Base-by-base conservation (phyloP, 2,329 filamentous ascomycete species). In the Nothophoma quercina region DNA sequence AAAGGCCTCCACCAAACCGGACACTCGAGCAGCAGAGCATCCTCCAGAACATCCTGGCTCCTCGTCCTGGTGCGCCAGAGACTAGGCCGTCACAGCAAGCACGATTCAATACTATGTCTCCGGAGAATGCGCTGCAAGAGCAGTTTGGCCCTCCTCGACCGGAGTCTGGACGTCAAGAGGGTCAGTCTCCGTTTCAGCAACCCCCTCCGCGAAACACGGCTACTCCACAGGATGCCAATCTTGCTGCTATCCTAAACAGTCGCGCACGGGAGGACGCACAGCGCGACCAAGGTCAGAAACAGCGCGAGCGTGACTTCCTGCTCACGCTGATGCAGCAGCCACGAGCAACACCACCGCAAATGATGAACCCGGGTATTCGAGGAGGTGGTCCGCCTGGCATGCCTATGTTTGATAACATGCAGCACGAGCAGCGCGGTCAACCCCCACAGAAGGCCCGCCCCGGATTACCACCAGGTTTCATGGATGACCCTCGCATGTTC, bases 261-360 rank as follows among this genome's bases (percentile, higher is more conserved):
- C 73, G 71, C 67, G 78, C 56, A 5, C 61, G 63, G 48, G 77
- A 65, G 32, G 70, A 75, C 38, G 55, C 69, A 8, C 67, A 70
- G 13, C 75, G 64, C 70, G 59, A 73, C 26, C 74, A 63, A 71
- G 58, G 67, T 57, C 56, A 66, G 78, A 68, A 87, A 83, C 69
- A 85, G 81, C 63, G 90, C 23, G 70, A 93, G 63, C 85, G 88
- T n/a, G 89, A 96, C 59, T 93, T 95, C 70, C 78, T 96, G 40
- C 90, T 96, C 75, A 89, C 87, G 56, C 81, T 96, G 23, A 95
- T 96, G 90, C 85, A 88, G 62, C 81, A 83, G 65, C 77, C 80
- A 4, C 65, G 69, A 16, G 62, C 51, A 22, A 73, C 71, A 2
- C 69, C 71, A 7, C 70, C 70, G 33, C 71, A 72, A 35, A 55